phyloP scores from a whole-genome alignment of 2,329 filamentous ascomycete genomes.

The Apiospora malaysiana region DNA sequence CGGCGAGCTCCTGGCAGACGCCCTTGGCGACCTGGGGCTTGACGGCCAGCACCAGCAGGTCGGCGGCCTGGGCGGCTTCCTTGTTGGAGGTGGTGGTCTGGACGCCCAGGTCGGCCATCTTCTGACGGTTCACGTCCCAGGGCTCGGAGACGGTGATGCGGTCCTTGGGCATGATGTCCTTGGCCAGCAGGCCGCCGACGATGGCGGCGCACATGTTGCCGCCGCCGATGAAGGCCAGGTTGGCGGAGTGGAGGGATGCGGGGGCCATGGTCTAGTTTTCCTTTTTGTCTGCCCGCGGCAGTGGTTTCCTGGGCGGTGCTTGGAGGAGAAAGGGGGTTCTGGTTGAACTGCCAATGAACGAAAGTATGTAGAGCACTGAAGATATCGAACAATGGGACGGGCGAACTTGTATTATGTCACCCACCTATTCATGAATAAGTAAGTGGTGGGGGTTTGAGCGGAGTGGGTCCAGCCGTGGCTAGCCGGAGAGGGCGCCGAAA shows the following conservation, averaged over 20 bases:
- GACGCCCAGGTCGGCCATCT: constrained; percentile 53
- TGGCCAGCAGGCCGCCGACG: constrained; percentile 53
- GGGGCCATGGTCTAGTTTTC: not conserved
- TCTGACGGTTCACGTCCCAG: constrained; percentile 58
- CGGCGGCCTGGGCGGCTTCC: constrained; percentile 50
- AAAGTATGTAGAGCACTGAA: not conserved
- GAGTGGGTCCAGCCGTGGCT: constrained; percentile 14
- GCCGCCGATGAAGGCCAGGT: constrained; percentile 44
- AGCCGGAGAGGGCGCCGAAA: constrained; percentile 5
- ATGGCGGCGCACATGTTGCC: constrained; percentile 61
- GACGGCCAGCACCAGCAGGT: constrained; percentile 55
- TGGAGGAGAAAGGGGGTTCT: not conserved
- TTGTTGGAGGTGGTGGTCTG: constrained; percentile 52
- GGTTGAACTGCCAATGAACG: too few species aligned
- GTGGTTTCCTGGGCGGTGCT: not conserved
- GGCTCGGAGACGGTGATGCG: constrained; percentile 57
- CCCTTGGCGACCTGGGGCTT: constrained; percentile 57
- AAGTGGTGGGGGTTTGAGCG: not conserved
- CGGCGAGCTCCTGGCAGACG: constrained; percentile 54
- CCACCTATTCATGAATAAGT: not conserved
- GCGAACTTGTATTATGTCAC: not conserved
- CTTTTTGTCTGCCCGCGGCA: not conserved
- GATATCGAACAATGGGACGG: not conserved
- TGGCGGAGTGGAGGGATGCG: not conserved
- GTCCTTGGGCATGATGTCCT: constrained; percentile 46